These are phyloP conservation scores for Trichocomaceae sp. DNA, from an alignment of 2,329 filamentous ascomycete species.

Conservation along the genomic window DNA sequence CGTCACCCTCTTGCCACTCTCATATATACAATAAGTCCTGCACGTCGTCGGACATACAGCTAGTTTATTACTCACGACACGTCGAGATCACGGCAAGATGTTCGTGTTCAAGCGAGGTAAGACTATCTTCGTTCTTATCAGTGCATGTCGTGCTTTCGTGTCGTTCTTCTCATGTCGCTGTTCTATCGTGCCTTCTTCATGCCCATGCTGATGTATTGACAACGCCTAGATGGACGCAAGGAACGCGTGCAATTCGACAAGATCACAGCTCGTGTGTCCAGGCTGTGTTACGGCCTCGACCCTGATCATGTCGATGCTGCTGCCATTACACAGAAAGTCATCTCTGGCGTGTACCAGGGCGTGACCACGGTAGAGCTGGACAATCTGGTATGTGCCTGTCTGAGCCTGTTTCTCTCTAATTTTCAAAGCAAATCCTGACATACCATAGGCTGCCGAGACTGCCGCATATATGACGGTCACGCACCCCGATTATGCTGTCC, in stretches of 20 bases:
- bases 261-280: conserved; percentile 96
- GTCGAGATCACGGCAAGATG: conserved; percentile 38
- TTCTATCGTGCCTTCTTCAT: background rate
- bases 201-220: conserved; percentile 1
- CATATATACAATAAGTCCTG: background rate
- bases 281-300: conserved; percentile 95
- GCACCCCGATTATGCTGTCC: conserved; percentile 97
- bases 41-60: background rate
- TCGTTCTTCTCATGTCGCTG: background rate
- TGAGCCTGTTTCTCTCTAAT: background rate
- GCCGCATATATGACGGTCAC: conserved; percentile 99
- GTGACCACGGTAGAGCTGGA: conserved; percentile 95
- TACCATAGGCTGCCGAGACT: conserved; percentile 80
- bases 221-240: conserved; percentile 83
- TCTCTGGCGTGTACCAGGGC: conserved; percentile 97
- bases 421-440: conserved; percentile 19
- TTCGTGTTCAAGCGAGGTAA: conserved; percentile 59
- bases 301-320: conserved; percentile 93
- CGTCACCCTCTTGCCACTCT: background rate
- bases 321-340: conserved; percentile 98
- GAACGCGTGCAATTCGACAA: conserved; percentile 99
- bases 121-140: conserved; percentile 16
- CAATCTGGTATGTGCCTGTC: conserved; percentile 67
- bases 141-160: conserved; percentile 13
- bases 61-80: background rate